Conservation (phyloP, 2,329 filamentous ascomycete species). For the Coleophoma cylindrospora region DNA sequence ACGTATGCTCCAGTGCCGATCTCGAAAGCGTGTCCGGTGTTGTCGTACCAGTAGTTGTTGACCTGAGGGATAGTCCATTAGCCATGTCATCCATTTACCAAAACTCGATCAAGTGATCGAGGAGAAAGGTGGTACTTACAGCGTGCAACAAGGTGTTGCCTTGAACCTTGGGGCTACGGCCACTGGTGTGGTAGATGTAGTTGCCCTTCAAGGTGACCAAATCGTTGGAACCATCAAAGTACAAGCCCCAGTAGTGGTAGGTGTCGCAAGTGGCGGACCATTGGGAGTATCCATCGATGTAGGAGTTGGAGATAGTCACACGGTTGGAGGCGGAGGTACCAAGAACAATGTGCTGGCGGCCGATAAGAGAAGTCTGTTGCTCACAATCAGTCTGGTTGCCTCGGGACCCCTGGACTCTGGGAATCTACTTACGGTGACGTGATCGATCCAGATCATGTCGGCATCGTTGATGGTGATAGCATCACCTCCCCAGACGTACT, state of each 20-base stretch:
- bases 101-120: too few relatives aligned
- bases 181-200: constrained; percentile 35
- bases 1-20: constrained; percentile 22
- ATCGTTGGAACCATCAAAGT: constrained; percentile 31
- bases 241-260: constrained; percentile 39
- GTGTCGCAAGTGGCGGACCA: constrained; percentile 38
- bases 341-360: constrained; percentile 35
- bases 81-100: too few relatives aligned
- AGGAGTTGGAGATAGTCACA: constrained; percentile 40
- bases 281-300: constrained; percentile 35
- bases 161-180: constrained; percentile 34
- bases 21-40: constrained; percentile 38
- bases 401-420: not conserved
- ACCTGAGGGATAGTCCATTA: constrained; percentile 2
- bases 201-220: constrained; percentile 34
- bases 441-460: constrained; percentile 31
- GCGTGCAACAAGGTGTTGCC: constrained; percentile 30
- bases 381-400: not conserved
- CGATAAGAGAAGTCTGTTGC: constrained; percentile 29
- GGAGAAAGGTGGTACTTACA: constrained; percentile 2
- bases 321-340: constrained; percentile 26
- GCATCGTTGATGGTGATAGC: constrained; percentile 46
- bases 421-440: constrained; percentile 13
- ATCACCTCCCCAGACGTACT: constrained; percentile 57
- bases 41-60: constrained; percentile 35